These are phyloP conservation scores for Bullera alba DNA, from an alignment of 768 basidiomycete species.

Conservation along the genomic window DNA sequence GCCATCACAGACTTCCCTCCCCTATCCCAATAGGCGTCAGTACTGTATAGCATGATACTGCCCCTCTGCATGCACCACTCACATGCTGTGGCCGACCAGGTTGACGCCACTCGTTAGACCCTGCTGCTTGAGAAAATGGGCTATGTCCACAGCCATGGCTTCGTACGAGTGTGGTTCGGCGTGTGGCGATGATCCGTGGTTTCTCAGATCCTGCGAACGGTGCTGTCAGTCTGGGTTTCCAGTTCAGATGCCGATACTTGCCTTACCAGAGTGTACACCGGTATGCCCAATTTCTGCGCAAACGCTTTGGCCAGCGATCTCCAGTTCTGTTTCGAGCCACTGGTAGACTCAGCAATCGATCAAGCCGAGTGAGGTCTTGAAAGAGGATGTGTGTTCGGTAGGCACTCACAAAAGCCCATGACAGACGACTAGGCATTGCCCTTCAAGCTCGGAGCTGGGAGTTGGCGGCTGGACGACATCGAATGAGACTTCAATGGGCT, in stretches of 20 bases:
- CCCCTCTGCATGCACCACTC: conserved; percentile 34
- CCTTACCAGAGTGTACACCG: conserved; percentile 67
- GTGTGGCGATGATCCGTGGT: conserved; percentile 79
- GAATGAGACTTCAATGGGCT: conserved; percentile 32
- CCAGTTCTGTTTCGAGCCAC: conserved; percentile 88
- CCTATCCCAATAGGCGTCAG: conserved; percentile 49
- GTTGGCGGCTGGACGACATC: conserved; percentile 24
- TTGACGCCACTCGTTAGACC: conserved; percentile 54
- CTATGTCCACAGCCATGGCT: conserved; percentile 72
- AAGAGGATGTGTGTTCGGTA: background rate
- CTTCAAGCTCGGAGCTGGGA: conserved; percentile 10
- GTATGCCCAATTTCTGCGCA: conserved; percentile 56
- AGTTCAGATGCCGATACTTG: background rate
- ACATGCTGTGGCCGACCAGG: conserved; percentile 88
- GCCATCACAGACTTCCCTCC: conserved; percentile 59
- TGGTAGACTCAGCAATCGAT: conserved; percentile 45
- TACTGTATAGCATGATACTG: background rate
- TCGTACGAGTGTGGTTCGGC: conserved; percentile 64
- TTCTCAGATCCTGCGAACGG: conserved; percentile 67
- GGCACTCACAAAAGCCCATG: conserved; percentile 43
- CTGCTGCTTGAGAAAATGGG: conserved; percentile 58
- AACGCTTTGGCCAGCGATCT: conserved; percentile 70
- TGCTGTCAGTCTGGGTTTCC: background rate
- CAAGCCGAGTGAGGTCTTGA: background rate
- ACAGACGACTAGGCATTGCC: conserved; percentile 39